These are phyloP conservation scores for Beauveria scarabaeidicola DNA, from an alignment of 2,329 filamentous ascomycete species.

Conservation along the genomic window DNA sequence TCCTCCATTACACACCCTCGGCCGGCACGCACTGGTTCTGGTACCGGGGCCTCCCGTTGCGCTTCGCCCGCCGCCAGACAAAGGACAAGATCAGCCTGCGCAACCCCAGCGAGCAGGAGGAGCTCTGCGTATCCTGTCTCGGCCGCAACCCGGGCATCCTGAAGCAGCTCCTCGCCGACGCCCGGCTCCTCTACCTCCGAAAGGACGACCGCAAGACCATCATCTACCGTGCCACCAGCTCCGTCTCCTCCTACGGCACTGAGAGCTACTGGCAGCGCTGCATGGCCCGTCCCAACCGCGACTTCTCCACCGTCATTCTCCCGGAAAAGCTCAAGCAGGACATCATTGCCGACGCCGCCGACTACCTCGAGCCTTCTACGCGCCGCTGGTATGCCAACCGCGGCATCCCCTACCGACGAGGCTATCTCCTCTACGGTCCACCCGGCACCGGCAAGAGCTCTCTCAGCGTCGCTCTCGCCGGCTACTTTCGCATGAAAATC, in stretches of 20 bases:
- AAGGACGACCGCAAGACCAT: constrained; percentile 54
- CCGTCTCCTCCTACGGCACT: constrained; percentile 23
- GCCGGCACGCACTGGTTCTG: constrained; percentile 62
- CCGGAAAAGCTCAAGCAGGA: constrained; percentile 51
- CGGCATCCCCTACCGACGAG: constrained; percentile 77
- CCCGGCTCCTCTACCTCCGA: constrained; percentile 44
- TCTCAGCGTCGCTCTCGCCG: constrained; percentile 60
- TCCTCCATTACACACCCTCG: constrained; percentile 55
- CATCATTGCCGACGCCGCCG: constrained; percentile 51
- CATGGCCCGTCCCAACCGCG: constrained; percentile 50
- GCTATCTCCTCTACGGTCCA: constrained; percentile 74
- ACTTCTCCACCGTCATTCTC: constrained; percentile 58
- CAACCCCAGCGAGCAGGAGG: constrained; percentile 44
- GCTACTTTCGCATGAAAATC: constrained; percentile 60
- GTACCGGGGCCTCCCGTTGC: constrained; percentile 50
- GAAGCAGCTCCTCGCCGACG: constrained; percentile 54
- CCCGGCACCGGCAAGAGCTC: constrained; percentile 75
- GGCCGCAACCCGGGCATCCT: constrained; percentile 52
- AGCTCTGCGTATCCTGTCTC: constrained; percentile 52
- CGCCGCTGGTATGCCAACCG: constrained; percentile 74
- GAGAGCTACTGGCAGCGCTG: constrained; percentile 53
- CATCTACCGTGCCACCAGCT: constrained; percentile 51
- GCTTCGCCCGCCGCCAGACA: constrained; percentile 46
- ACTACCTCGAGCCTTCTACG: constrained; percentile 55
- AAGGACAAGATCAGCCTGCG: constrained; percentile 32